A percentile compares a stretch with the other conserved stretches of the same genome.
Evolutionary conservation across 2,329 filamentous ascomycete species (phyloP).

Genomic region (Cercospora sojina): DNA sequence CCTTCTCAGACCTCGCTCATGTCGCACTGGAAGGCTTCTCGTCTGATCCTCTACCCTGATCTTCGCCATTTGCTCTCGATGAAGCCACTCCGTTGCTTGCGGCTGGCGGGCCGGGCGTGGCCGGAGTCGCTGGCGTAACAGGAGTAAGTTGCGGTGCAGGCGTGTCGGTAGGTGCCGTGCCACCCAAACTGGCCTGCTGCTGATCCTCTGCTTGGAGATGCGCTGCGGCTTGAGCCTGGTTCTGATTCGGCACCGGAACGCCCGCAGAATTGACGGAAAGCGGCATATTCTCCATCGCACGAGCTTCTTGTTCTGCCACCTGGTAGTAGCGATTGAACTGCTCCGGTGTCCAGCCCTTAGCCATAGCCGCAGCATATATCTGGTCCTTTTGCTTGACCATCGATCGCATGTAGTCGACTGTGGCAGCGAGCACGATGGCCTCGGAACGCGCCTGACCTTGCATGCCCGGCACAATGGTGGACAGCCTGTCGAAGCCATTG

Average conservation of each 20-base stretch:
- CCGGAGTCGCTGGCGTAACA: not conserved
- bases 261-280: conserved; percentile 1
- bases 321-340: conserved; percentile 22
- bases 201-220: not conserved
- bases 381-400: conserved; percentile 41
- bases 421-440: conserved; percentile 70
- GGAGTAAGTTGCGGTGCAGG: not conserved
- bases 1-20: not conserved
- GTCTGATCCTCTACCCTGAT: not conserved
- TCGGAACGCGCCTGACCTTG: conserved; percentile 83
- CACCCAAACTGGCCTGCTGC: not conserved
- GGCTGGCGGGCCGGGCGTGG: not conserved
- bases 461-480: conserved; percentile 75
- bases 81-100: not conserved
- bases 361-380: conserved; percentile 36
- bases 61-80: not conserved
- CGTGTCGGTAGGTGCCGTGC: not conserved
- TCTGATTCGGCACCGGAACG: not conserved
- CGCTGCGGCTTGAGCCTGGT: not conserved
- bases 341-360: conserved; percentile 17
- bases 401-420: conserved; percentile 46
- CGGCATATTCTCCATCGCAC: conserved; percentile 2
- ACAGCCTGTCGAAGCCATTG: conserved; percentile 78
- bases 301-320: conserved; percentile 7
- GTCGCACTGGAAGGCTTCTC: not conserved